Conservation (phyloP, 805 yeast species). For the Ogataea glucozyma region DNA sequence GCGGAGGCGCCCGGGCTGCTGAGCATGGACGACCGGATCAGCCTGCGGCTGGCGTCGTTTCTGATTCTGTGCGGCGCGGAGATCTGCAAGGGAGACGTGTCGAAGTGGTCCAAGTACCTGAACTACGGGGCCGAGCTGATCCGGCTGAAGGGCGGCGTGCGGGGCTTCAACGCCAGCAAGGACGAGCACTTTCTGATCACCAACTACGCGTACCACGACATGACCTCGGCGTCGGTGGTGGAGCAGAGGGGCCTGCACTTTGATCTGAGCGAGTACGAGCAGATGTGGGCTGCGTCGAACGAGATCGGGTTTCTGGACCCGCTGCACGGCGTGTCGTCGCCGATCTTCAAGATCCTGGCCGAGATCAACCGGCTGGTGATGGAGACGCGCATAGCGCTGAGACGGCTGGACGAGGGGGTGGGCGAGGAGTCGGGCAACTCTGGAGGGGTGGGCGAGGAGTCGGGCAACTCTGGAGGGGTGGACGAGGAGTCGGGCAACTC, state of each 20-base stretch:
- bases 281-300: slow-evolving; percentile 42
- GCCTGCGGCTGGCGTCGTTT: slow-evolving; percentile 60
- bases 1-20: slow-evolving; percentile 15
- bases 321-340: slow-evolving; percentile 69
- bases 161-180: slow-evolving; percentile 49
- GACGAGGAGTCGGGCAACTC: slow-evolving; percentile 6
- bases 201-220: slow-evolving; percentile 80
- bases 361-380: slow-evolving; percentile 63
- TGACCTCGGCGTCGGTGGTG: slow-evolving; percentile 61
- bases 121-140: slow-evolving; percentile 67
- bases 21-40: slow-evolving; percentile 35
- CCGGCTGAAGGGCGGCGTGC: slow-evolving; percentile 60
- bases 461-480: background rate
- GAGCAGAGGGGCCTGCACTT: slow-evolving; percentile 66
- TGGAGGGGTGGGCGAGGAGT: slow-evolving; percentile 3
- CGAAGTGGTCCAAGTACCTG: slow-evolving; percentile 69
- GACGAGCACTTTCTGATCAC: slow-evolving; percentile 73
- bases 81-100: slow-evolving; percentile 79
- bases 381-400: slow-evolving; percentile 44
- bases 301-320: slow-evolving; percentile 59
- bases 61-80: slow-evolving; percentile 76
- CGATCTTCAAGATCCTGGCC: slow-evolving; percentile 65
- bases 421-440: slow-evolving; percentile 6
- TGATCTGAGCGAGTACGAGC: slow-evolving; percentile 58
- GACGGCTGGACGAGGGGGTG: slow-evolving; percentile 15